Base-by-base conservation (phyloP, 2,329 filamentous ascomycete species). In the Colletotrichum endophyticum region DNA sequence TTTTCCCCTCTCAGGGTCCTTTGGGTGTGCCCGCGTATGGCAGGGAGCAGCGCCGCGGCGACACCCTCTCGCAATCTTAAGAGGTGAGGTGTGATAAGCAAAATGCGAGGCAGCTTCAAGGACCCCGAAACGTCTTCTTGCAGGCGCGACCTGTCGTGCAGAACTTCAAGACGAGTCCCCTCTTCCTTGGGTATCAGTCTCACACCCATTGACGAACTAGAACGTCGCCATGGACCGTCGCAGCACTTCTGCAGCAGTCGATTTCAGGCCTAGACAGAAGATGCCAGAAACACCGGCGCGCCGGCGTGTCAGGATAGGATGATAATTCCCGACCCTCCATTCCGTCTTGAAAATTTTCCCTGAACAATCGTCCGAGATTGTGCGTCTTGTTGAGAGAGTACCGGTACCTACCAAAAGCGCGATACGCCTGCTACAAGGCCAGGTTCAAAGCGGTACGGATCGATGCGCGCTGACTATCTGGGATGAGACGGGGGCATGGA, bases 321-420 rank as follows among this genome's bases (percentile, higher is more conserved):
- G 36, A 76, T 70, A 73, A 49, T 69, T 53, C 34, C 70, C 70
- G 70, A 76, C 74, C 74, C 74, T 70, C 66, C 74, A 73, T 64
- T 15, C 19, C 28, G 44, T 13, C 62, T 25, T 19, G n/a, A 49
- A 25, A 64, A 22, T 5, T 22, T 22, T 36, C 6, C n/a, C 22
- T 36, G 22, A 8, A 30, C 8, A 53, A 53, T 61, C 64, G 25
- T 61, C 57, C 64, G 57, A 69, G 59, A 32, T 27, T 22, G 25
- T 13, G 15, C 4, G 5, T 75, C 49, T 49, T 73, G 64, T 76
- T 61, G 64, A 34, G 56, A 44, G 56, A 44, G 53, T 63, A 68
- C 30, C 53, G 36, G 36, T 53, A 27, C 27, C 63, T 44, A 19
- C 39, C 8, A 44, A 34, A 44, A 72, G 11, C 22, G 36, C 39